A percentile compares a stretch with the other conserved stretches of the same genome.
Conservation (phyloP, 2,329 filamentous ascomycete genomes). For the Neofusicoccum sp. region DNA sequence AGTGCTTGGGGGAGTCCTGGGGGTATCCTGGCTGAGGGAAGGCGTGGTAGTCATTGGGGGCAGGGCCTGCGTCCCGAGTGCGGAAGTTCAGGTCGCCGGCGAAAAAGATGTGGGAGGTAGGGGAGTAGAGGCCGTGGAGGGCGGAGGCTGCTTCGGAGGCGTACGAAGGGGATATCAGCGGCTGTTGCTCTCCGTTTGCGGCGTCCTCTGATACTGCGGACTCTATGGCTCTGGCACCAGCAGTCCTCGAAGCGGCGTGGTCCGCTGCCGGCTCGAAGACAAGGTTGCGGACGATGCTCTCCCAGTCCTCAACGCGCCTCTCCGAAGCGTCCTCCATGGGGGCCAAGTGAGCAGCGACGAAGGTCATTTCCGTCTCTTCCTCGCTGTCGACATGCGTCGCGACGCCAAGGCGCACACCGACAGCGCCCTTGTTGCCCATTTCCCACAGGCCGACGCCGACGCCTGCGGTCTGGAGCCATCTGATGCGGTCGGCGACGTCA, state of each 20-base stretch:
- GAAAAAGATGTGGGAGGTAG: constrained; percentile 78
- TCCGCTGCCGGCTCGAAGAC: constrained; percentile 59
- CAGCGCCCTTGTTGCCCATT: constrained; percentile 95
- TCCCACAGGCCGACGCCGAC: constrained; percentile 83
- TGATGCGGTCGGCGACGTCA: constrained; percentile 59
- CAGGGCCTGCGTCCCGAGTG: constrained; percentile 69
- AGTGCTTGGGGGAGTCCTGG: constrained; percentile 61
- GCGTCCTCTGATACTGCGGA: constrained; percentile 5
- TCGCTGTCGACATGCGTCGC: constrained; percentile 31
- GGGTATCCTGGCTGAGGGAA: constrained; percentile 65
- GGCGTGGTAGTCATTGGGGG: constrained; percentile 54
- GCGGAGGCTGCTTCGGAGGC: constrained; percentile 36
- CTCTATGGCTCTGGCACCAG: constrained; percentile 3
- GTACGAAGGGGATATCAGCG: constrained; percentile 32
- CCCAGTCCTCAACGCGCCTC: constrained; percentile 85
- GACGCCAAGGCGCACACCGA: constrained; percentile 74
- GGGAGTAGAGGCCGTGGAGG: constrained; percentile 70
- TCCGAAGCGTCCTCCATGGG: constrained; percentile 80
- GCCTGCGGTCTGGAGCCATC: constrained; percentile 72
- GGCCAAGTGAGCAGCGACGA: constrained; percentile 85
- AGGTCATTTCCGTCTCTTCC: constrained; percentile 68
- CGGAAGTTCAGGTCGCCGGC: constrained; percentile 96
- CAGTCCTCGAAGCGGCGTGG: not conserved
- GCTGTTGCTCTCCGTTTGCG: constrained; percentile 28
- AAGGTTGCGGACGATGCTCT: constrained; percentile 75